Conservation (phyloP, 208 protist genomes). For the Leishmania lainsoni region DNA sequence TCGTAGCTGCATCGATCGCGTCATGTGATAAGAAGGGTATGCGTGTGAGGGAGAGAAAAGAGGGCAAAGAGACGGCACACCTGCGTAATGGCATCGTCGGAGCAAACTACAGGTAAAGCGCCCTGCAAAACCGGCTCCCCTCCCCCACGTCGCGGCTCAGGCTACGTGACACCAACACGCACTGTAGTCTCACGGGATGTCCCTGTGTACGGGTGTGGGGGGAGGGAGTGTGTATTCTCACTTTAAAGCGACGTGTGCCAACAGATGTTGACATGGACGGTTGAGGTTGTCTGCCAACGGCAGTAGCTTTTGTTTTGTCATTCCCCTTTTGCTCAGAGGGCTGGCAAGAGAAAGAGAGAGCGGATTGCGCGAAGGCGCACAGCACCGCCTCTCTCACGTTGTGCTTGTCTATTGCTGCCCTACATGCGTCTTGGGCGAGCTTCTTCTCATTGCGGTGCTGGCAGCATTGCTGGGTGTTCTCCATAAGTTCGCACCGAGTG, state of each 20-base stretch:
- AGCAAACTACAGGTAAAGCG: not conserved
- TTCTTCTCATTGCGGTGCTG: not conserved
- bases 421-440: not conserved
- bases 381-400: not conserved
- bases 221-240: not conserved
- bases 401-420: not conserved
- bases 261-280: not conserved
- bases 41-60: not conserved
- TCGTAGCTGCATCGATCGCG: not conserved
- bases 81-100: not conserved
- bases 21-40: not conserved
- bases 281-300: not conserved
- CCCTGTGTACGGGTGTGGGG: not conserved
- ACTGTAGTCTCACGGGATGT: no score
- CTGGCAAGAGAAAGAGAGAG: no score
- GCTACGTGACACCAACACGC: not conserved
- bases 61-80: not conserved
- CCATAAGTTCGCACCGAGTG: not conserved
- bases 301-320: not conserved
- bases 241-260: not conserved
- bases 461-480: not conserved
- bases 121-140: not conserved
- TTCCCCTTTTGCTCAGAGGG: no score
- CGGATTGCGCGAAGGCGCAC: no score
- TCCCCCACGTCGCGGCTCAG: not conserved